phyloP scores from a whole-genome alignment of 805 yeast genomes.

The Saccharomycopsis amapae region DNA sequence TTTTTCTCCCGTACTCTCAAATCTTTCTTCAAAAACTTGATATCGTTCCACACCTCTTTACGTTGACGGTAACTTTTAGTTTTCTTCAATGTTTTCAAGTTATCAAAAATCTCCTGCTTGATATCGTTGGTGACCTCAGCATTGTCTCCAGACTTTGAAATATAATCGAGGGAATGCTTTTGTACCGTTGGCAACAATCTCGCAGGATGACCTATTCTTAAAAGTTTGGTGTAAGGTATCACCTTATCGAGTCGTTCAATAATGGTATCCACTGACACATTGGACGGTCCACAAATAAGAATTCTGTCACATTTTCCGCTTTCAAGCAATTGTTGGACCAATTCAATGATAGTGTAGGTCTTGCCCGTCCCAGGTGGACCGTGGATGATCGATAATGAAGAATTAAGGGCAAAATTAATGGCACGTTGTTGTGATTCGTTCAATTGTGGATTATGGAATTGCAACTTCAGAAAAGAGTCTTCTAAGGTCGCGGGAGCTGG shows the following conservation, averaged over 20 bases:
- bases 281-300: slow-evolving; percentile 90
- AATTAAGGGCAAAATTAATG: slow-evolving; percentile 52
- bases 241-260: slow-evolving; percentile 58
- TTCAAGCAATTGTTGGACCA: slow-evolving; percentile 62
- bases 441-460: slow-evolving; percentile 38
- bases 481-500: slow-evolving; percentile 23
- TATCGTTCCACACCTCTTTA: slow-evolving; percentile 57
- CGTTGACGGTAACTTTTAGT: slow-evolving; percentile 59
- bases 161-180: slow-evolving; percentile 68
- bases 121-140: slow-evolving; percentile 63
- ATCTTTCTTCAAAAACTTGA: slow-evolving; percentile 66
- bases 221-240: slow-evolving; percentile 41
- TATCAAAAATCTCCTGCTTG: slow-evolving; percentile 58
- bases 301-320: slow-evolving; percentile 43
- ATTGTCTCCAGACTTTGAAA: slow-evolving; percentile 50
- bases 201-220: slow-evolving; percentile 93
- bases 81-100: slow-evolving; percentile 51
- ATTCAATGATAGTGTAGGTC: slow-evolving; percentile 78
- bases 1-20: slow-evolving; percentile 58
- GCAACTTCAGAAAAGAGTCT: slow-evolving; percentile 18
- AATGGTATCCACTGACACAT: slow-evolving; percentile 86
- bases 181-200: slow-evolving; percentile 56
- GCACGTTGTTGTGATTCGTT: slow-evolving; percentile 65
- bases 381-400: slow-evolving; percentile 56
- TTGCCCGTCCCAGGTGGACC: slow-evolving; percentile 82